Evolutionary conservation across 1,284 basidiomycete species (phyloP), one percentile per base, ranked within the genome.

Genomic region (Ceratobasidium sp.): DNA sequence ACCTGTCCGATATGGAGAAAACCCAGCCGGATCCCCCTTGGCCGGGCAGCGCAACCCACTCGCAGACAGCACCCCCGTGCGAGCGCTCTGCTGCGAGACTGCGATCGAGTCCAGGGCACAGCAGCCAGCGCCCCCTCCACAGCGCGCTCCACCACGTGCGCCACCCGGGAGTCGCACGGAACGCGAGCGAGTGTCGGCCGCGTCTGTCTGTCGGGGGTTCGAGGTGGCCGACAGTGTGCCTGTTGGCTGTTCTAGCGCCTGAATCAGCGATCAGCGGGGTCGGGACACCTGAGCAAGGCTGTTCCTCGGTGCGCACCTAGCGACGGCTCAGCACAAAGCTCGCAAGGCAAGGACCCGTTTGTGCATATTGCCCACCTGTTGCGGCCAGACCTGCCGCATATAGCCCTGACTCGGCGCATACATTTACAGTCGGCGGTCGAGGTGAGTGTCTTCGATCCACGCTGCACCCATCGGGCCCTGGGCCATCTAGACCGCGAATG

Each of bases 401-500:
- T 32, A 55, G 52, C 52, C 34, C 26, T 26, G 32, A 36, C 21
- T 50, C 55, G 55, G 30, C 53, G 28, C 28, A n/a, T n/a, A 28
- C 50, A 30, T 8, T 4, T 5, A 4, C 26, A 2, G n/a, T 50
- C 48, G n/a, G 46, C 48, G 12, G 55, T 39, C n/a, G 34, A 58
- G 55, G 55, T 58, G 55, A 58, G 55, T 41, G 55, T 58, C 32
- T 58, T 58, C n/a, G 55, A 58, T 41, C 26, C 55, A 58, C 55
- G 36, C 55, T 57, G 53, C 30, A 48, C 26, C 52, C 60, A 48
- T 48, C 60, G 43, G 60, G 43, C 43, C 60, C 43, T 48, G 60
- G 41, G 43, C 18, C 62, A 53, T 65, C 62, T 65, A 65, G 62
- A 65, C 62, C 62, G 34, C 62, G 48, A 32, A 28, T 53, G 62